Evolutionary conservation across 169 alveolate genomes (phyloP).

Genomic region (Plasmodium reichenowi): DNA sequence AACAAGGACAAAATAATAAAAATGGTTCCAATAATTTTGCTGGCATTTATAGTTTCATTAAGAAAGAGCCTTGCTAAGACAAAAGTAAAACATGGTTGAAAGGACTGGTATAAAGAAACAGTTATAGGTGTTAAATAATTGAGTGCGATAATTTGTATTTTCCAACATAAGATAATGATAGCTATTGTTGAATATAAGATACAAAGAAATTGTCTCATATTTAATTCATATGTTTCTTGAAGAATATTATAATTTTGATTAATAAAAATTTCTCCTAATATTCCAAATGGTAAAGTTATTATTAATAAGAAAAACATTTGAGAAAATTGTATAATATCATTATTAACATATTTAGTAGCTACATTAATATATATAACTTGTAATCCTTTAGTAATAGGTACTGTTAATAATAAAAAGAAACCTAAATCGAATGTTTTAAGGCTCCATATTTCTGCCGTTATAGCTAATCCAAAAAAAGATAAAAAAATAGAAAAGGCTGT

Average conservation of each 20-base stretch:
- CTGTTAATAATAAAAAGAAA: conserved; percentile 53
- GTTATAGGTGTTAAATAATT: conserved; percentile 76
- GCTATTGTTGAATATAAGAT: conserved; percentile 77
- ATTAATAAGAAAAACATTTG: conserved; percentile 63
- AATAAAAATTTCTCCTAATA: conserved; percentile 75
- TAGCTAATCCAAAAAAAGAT: conserved; percentile 75
- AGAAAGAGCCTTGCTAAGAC: conserved; percentile 75
- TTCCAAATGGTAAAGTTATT: conserved; percentile 72
- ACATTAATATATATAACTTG: conserved; percentile 74
- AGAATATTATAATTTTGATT: conserved; percentile 34
- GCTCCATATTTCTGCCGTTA: conserved; percentile 76
- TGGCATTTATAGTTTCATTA: conserved; percentile 71
- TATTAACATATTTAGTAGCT: conserved; percentile 75
- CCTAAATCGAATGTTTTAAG: conserved; percentile 42
- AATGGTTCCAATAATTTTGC: conserved; percentile 75
- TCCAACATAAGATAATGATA: conserved; percentile 76
- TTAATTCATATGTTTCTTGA: conserved; percentile 27
- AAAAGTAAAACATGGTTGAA: conserved; percentile 79
- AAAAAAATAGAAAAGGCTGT: conserved; percentile 71
- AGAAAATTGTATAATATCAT: conserved; percentile 66
- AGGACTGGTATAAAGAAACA: conserved; percentile 79
- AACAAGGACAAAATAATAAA: conserved; percentile 73
- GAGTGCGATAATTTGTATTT: conserved; percentile 77
- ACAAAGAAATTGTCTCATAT: conserved; percentile 37
- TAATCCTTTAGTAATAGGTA: conserved; percentile 70